These are phyloP conservation scores for Xylariales sp. DNA, from an alignment of 2,329 filamentous ascomycete genomes.

Conservation along the genomic window DNA sequence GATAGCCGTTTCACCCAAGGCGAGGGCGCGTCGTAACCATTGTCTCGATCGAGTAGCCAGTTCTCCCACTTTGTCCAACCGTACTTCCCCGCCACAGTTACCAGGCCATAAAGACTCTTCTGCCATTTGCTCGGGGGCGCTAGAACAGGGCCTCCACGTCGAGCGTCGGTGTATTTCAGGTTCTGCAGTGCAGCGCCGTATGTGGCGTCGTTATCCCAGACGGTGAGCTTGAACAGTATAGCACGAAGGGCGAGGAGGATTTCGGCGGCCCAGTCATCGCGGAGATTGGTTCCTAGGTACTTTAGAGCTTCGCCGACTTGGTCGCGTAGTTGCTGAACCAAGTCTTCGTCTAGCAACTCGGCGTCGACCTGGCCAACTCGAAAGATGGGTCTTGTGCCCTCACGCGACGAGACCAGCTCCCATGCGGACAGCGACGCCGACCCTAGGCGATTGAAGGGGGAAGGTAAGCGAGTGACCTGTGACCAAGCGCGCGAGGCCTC, in stretches of 20 bases:
- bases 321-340: slow-evolving; percentile 83
- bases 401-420: slow-evolving; percentile 77
- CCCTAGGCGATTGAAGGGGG: slow-evolving; percentile 70
- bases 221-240: slow-evolving; percentile 89
- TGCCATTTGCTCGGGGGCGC: slow-evolving; percentile 82
- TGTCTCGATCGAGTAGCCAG: slow-evolving; percentile 81
- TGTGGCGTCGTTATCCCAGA: slow-evolving; percentile 96
- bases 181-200: slow-evolving; percentile 96
- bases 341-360: slow-evolving; percentile 92
- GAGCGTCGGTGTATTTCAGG: slow-evolving; percentile 87
- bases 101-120: slow-evolving; percentile 83
- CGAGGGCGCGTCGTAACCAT: slow-evolving; percentile 74
- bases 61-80: slow-evolving; percentile 93
- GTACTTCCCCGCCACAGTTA: slow-evolving; percentile 90
- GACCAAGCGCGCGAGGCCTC: slow-evolving; percentile 65
- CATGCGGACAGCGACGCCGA: slow-evolving; percentile 65
- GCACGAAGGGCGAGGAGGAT: slow-evolving; percentile 82
- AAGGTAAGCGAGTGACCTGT: slow-evolving; percentile 68
- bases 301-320: slow-evolving; percentile 91
- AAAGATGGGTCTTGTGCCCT: slow-evolving; percentile 86
- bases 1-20: slow-evolving; percentile 68
- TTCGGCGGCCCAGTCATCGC: slow-evolving; percentile 89
- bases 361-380: slow-evolving; percentile 96
- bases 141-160: slow-evolving; percentile 70
- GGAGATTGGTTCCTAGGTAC: slow-evolving; percentile 79